Evolutionary conservation across 257 asterid genomes (phyloP).

Genomic region (Capsicum rhomboideum): DNA sequence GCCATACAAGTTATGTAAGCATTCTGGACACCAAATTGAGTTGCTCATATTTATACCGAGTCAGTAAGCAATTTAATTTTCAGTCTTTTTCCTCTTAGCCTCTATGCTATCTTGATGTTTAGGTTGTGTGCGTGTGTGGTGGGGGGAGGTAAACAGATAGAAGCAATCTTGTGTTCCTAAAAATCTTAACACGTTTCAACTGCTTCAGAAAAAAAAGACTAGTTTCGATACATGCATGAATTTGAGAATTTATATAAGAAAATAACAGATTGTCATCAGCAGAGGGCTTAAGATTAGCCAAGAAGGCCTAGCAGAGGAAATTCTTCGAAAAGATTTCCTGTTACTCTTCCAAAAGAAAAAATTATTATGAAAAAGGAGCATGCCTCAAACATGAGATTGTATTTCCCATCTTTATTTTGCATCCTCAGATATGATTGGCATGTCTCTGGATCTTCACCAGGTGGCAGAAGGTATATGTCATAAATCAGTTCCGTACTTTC

Average conservation of each 20-base stretch:
- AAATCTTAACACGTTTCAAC: neutral
- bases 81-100: neutral
- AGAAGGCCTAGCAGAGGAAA: neutral
- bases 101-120: neutral
- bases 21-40: neutral
- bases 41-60: neutral
- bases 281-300: neutral
- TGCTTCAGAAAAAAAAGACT: neutral
- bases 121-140: neutral
- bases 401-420: conserved; percentile 96
- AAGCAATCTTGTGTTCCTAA: neutral
- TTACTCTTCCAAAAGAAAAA: neutral
- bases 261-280: neutral
- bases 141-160: neutral
- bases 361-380: conserved; percentile 2
- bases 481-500: conserved; percentile 74
- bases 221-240: neutral
- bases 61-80: neutral
- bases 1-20: neutral
- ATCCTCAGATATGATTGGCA: conserved; percentile 97
- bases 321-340: neutral
- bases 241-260: neutral
- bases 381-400: conserved; percentile 99
- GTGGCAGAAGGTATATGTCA: conserved; percentile 95
- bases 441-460: conserved; percentile 97